These are phyloP conservation scores for Backusella westeae DNA, from an alignment of 192 early-diverging fungal species.

Conservation along the genomic window DNA sequence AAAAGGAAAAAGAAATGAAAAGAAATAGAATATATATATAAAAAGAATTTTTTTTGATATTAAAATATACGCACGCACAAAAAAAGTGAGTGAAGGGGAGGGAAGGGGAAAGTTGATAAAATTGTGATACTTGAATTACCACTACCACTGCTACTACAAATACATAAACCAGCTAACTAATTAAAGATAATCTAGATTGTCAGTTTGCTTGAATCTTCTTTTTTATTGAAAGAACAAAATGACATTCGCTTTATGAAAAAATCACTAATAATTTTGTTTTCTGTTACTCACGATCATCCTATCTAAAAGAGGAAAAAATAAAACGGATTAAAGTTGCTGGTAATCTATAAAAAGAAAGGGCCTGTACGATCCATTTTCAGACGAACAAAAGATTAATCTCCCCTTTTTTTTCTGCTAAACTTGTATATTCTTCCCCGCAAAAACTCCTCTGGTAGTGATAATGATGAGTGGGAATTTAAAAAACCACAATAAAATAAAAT, in stretches of 20 bases:
- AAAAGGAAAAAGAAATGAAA: neutral
- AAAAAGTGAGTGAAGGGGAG: neutral
- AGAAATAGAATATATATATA: neutral
- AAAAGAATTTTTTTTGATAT: neutral
- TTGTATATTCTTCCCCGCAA: constrained; percentile 6
- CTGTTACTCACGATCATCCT: constrained; percentile 2
- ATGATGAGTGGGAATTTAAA: neutral
- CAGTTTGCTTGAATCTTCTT: neutral
- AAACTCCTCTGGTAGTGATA: neutral
- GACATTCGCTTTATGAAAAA: neutral
- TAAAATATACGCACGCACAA: constrained; percentile 1
- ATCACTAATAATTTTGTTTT: neutral
- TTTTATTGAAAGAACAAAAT: neutral
- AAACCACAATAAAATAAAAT: neutral
- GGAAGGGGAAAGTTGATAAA: neutral
- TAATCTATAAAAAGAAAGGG: neutral
- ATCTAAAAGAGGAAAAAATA: neutral
- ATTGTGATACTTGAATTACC: neutral
- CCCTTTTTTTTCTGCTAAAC: neutral
- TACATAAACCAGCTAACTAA: neutral
- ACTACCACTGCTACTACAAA: neutral
- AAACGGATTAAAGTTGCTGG: constrained; percentile 6
- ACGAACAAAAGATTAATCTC: neutral
- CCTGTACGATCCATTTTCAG: constrained; percentile 1
- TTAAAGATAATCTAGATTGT: neutral